These are phyloP conservation scores for Cercospora brassicicola DNA, from an alignment of 2,329 filamentous ascomycete genomes.

Conservation along the genomic window DNA sequence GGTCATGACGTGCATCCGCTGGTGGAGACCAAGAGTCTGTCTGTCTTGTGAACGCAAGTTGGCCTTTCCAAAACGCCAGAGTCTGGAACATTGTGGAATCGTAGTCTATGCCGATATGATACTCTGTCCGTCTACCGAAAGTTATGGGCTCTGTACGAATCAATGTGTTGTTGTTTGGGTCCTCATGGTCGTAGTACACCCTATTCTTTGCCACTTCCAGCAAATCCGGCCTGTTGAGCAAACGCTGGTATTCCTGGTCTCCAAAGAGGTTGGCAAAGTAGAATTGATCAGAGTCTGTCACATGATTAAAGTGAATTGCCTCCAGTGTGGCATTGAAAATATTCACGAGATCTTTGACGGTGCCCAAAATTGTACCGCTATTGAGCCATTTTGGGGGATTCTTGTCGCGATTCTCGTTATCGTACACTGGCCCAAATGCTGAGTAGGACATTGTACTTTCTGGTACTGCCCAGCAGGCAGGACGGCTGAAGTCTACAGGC, in stretches of 20 bases:
- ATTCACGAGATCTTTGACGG: slow-evolving; percentile 26
- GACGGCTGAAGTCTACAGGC: slow-evolving; percentile 34
- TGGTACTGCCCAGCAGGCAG: slow-evolving; percentile 39
- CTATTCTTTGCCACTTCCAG: slow-evolving; percentile 36
- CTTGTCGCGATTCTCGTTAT: slow-evolving; percentile 40
- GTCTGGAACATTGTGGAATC: slow-evolving; percentile 32
- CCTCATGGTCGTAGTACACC: slow-evolving; percentile 37
- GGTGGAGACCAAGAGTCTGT: slow-evolving; percentile 34
- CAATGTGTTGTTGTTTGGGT: slow-evolving; percentile 40
- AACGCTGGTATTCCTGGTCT: slow-evolving; percentile 50
- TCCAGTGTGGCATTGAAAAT: slow-evolving; percentile 48
- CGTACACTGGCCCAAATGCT: slow-evolving; percentile 51
- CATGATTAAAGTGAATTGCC: slow-evolving; percentile 40
- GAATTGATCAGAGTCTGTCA: slow-evolving; percentile 42
- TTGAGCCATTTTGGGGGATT: slow-evolving; percentile 53
- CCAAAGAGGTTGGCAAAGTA: slow-evolving; percentile 55
- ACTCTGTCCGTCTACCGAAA: slow-evolving; percentile 23
- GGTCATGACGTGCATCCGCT: slow-evolving; percentile 1
- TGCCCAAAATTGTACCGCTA: slow-evolving; percentile 50
- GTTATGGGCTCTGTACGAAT: slow-evolving; percentile 36
- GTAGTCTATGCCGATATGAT: slow-evolving; percentile 30
- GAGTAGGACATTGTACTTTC: slow-evolving; percentile 36
- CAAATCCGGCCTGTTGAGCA: slow-evolving; percentile 24
- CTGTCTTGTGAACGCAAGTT: slow-evolving; percentile 40
- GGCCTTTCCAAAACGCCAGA: slow-evolving; percentile 35